Evolutionary conservation across 1,284 basidiomycete species (phyloP).

Genomic region (Pyrrhoderma lamaoense): DNA sequence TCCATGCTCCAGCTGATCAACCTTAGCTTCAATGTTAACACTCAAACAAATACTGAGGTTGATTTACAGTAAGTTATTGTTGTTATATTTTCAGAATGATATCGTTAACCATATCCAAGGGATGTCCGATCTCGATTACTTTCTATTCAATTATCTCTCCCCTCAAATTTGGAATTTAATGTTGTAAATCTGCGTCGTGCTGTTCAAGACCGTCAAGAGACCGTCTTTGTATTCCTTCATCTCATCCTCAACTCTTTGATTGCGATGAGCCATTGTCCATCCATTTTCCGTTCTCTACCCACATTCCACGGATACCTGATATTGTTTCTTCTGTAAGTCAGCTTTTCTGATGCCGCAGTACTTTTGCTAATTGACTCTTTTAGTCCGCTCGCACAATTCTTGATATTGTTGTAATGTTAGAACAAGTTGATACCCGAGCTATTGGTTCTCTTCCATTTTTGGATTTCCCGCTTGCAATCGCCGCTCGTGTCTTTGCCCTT

Average conservation of each 20-base stretch:
- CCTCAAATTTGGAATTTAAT: conserved; percentile 16
- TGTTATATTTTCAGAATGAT: not conserved
- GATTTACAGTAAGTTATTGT: conserved; percentile 14
- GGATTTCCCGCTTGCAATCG: conserved; percentile 18
- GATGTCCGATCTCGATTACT: conserved; percentile 13
- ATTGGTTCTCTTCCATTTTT: conserved; percentile 15
- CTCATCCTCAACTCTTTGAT: conserved; percentile 16
- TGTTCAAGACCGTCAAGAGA: conserved; percentile 13
- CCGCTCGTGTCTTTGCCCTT: conserved; percentile 16
- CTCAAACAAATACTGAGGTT: conserved; percentile 5
- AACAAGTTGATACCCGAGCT: conserved; percentile 14
- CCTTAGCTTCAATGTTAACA: conserved; percentile 3
- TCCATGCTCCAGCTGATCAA: conserved; percentile 5
- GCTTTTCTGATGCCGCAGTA: not conserved
- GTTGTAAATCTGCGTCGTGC: conserved; percentile 15
- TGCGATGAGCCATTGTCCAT: conserved; percentile 16
- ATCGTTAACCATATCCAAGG: not conserved
- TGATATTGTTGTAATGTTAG: conserved; percentile 16
- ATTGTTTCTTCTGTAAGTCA: conserved; percentile 13
- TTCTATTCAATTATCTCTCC: conserved; percentile 12
- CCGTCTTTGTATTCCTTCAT: conserved; percentile 17
- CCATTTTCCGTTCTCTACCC: conserved; percentile 12
- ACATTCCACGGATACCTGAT: conserved; percentile 10
- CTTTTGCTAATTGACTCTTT: not conserved
- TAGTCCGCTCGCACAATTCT: conserved; percentile 17